Base-by-base conservation (phyloP, 2,329 filamentous ascomycete genomes). In the Penicillium rolfsii region DNA sequence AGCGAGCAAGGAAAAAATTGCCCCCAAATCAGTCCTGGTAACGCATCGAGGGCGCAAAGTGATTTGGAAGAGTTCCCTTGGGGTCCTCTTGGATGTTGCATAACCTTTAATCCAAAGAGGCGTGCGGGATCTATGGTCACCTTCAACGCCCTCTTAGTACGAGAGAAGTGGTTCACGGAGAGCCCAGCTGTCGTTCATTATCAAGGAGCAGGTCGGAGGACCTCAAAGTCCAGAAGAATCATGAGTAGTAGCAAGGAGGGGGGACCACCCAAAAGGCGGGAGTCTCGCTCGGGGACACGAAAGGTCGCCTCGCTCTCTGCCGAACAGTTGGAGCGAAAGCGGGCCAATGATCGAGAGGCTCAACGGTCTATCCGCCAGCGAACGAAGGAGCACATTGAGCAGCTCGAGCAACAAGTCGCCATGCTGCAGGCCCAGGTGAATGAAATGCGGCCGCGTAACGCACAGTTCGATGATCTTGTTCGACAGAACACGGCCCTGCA, bases 351-450 rank as follows among this genome's bases (percentile, higher is more conserved):
- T 71, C 79, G 91, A 60, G 91, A 96, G 76, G 92, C 91, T 33
- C 91, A 96, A 75, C 85, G 91, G 52, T 91, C 91, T 41, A 95
- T 96, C 61, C 85, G 91, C 48, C 90, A 94, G 79, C 86, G 91
- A 58, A 95, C 91, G 26, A 91, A 89, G 78, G 85, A 87, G 60
- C 89, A 91, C 75, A 95, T 95, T 67, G 90, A 94, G 73, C 80
- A 78, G 30, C 78, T 87, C n/a, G 83, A 87, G 67, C 75, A 79
- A 52, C 81, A 83, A 59, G 67, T 67, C 12, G 43, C 60, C 11
- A 12, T 35, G 8, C 54, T 69, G 9, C 62, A 64, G 41, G 52
- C 45, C 12, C 67, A 65, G 28, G 80, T 86, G 50, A 79, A 79
- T 46, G 83, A 85, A 49, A 76, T 86, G 52, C 81, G 77, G 52